Percentiles rank a stretch among this genome's conserved stretches.
These are phyloP conservation scores for Aegilops longissima DNA, from an alignment of 176 grass and related monocot species.

Conservation along the genomic window DNA sequence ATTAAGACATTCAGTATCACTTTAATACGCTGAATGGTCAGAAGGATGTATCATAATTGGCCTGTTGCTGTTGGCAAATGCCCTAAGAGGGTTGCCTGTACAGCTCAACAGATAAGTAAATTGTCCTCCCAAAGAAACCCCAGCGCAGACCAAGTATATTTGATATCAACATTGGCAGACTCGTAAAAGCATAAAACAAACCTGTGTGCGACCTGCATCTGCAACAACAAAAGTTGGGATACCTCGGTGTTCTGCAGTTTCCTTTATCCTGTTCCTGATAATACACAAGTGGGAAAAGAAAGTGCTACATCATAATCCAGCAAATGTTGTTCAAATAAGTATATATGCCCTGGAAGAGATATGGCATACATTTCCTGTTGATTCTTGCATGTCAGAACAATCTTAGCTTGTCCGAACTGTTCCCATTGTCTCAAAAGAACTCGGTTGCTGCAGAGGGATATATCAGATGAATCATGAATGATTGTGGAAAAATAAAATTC, in stretches of 20 bases:
- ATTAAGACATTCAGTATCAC: constrained; percentile 14
- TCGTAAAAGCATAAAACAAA: constrained; percentile 24
- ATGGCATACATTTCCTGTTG: constrained; percentile 87
- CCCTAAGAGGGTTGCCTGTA: too few species aligned
- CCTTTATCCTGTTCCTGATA: constrained; percentile 84
- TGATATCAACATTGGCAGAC: too few species aligned
- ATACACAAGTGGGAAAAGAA: neutral
- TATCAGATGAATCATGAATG: neutral
- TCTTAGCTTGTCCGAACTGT: constrained; percentile 93
- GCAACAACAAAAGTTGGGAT: constrained; percentile 88
- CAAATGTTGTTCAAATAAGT: neutral
- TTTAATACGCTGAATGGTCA: constrained; percentile 8
- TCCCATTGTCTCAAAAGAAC: constrained; percentile 89
- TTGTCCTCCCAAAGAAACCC: neutral
- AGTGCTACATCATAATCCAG: neutral
- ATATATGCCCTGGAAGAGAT: neutral
- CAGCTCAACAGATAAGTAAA: neutral
- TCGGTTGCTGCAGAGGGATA: constrained; percentile 58
- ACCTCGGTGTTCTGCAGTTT: constrained; percentile 66
- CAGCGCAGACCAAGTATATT: neutral
- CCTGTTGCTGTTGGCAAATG: too few species aligned
- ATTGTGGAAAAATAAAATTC: neutral
- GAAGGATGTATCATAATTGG: neutral
- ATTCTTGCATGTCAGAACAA: constrained; percentile 92
- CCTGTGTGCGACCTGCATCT: constrained; percentile 95